A percentile compares a stretch with the other conserved stretches of the same genome.
Evolutionary conservation across 208 protist species (phyloP).

Genomic region (Eutreptiella sp.): DNA sequence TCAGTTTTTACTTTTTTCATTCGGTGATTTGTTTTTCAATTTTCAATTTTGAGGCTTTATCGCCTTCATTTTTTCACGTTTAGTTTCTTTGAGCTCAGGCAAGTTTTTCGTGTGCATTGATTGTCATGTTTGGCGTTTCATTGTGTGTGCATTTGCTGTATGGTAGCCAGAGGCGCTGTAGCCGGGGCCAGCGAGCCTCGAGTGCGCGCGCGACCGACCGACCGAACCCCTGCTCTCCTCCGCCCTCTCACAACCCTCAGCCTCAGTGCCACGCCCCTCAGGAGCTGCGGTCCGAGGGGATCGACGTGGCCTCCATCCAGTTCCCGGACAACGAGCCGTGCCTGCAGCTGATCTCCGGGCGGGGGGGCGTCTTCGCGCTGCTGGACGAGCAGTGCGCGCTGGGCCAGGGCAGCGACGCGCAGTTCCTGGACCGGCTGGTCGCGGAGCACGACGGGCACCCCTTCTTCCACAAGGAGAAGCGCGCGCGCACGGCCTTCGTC

Average conservation of each 20-base stretch:
- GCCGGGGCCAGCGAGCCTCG: too few relatives aligned
- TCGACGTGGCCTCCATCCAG: constrained; percentile 65
- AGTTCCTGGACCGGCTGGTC: constrained; percentile 44
- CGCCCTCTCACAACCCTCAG: background rate
- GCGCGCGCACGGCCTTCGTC: constrained; percentile 30
- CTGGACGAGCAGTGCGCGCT: constrained; percentile 71
- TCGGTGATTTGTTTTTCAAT: too few relatives aligned
- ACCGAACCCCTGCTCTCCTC: background rate
- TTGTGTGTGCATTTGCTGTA: too few relatives aligned
- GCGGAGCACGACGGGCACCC: constrained; percentile 15
- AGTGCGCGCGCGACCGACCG: too few relatives aligned
- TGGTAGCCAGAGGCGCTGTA: too few relatives aligned
- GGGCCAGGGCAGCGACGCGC: constrained; percentile 47
- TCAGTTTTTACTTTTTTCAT: too few relatives aligned
- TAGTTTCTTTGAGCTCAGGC: too few relatives aligned
- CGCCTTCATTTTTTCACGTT: too few relatives aligned
- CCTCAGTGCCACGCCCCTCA: background rate
- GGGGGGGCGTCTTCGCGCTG: constrained; percentile 57
- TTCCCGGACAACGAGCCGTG: constrained; percentile 63
- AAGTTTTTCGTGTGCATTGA: too few relatives aligned
- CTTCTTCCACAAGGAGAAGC: constrained; percentile 34
- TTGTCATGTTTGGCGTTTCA: too few relatives aligned
- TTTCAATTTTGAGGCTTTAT: too few relatives aligned
- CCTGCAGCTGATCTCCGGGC: constrained; percentile 60
- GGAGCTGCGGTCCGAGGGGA: constrained; percentile 63